Evolutionary conservation across 2,329 filamentous ascomycete species (phyloP), one percentile per base, ranked within the genome.

Genomic region (Aspergillus jensenii): DNA sequence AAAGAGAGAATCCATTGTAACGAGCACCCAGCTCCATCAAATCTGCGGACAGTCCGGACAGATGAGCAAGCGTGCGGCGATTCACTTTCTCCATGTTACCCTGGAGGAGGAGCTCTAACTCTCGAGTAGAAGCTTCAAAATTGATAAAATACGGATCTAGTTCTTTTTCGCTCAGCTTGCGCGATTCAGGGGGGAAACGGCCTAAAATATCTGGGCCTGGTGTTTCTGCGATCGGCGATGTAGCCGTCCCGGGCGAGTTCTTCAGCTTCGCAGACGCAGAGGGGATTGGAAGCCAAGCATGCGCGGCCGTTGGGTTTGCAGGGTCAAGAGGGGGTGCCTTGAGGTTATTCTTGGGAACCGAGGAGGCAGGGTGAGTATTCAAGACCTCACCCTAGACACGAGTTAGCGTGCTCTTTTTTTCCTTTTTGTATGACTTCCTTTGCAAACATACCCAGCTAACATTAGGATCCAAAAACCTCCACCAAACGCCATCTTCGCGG

Each of bases 81-180:
- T 98, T 99, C 61, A 97, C 92, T 74, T 96, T 97, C 73, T 99
- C 96, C 81, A 99, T 96, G 6, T 91, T 92, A 0, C 95, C 95
- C 68, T 90, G 92, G 3, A 99, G 81, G 4, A 98, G 82, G 15
- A 89, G 81, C 73, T 99, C 96, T 2, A 98, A 81, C 64, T 98
- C 93, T 71, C 95, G 92, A 9, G 93, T 96, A 1, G 92, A 93
- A 3, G 88, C 83, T 72, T 99, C 96, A 65, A 96, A 99, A 39
- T 91, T 89, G 59, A 93, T 88, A 75, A 99, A 99, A 74, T 98
- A 99, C 2, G 93, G 92, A 68, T 99, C 95, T 15, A 99, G 82
- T 53, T 98, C 93, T 67, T 92, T 87, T 73, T 99, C 96, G 64
- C 85, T 90, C 54, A 98, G 78, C 53, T 86, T 85, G 61, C 88